Conservation (phyloP, 495 filamentous ascomycete genomes). For the Tetracladium setigerum region DNA sequence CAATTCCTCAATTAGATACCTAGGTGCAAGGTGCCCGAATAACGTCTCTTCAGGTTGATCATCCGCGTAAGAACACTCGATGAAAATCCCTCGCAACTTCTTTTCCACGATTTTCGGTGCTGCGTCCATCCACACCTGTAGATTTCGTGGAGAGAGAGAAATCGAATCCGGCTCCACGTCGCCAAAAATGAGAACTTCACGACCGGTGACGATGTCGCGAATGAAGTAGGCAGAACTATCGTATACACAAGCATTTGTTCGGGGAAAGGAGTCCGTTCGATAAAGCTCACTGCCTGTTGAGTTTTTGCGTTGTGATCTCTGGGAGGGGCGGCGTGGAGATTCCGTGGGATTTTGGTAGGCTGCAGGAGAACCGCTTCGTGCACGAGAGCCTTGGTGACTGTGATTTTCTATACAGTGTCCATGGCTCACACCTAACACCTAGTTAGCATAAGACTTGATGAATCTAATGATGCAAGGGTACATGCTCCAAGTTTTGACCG, state of each 20-base stretch:
- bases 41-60: slow-evolving; percentile 62
- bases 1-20: slow-evolving; percentile 73
- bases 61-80: slow-evolving; percentile 91
- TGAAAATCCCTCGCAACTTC: slow-evolving; percentile 70
- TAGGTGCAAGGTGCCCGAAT: slow-evolving; percentile 82
- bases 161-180: slow-evolving; percentile 90
- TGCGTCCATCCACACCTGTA: slow-evolving; percentile 72
- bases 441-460: no score
- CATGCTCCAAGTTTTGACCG: slow-evolving; percentile 60
- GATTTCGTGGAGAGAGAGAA: slow-evolving; percentile 72
- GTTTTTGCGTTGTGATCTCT: slow-evolving; percentile 5
- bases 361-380: slow-evolving; percentile 24
- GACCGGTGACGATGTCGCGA: slow-evolving; percentile 55
- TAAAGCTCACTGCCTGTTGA: background rate
- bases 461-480: no score
- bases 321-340: background rate
- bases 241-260: slow-evolving; percentile 42
- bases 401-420: slow-evolving; percentile 76
- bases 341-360: background rate
- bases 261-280: background rate
- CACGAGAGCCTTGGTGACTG: slow-evolving; percentile 46
- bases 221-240: slow-evolving; percentile 93
- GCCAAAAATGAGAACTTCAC: slow-evolving; percentile 86
- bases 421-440: slow-evolving; percentile 53
- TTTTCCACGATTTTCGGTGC: slow-evolving; percentile 71